phyloP scores from a whole-genome alignment of 139 green algal species.

The Tetradesmus obliquus region DNA sequence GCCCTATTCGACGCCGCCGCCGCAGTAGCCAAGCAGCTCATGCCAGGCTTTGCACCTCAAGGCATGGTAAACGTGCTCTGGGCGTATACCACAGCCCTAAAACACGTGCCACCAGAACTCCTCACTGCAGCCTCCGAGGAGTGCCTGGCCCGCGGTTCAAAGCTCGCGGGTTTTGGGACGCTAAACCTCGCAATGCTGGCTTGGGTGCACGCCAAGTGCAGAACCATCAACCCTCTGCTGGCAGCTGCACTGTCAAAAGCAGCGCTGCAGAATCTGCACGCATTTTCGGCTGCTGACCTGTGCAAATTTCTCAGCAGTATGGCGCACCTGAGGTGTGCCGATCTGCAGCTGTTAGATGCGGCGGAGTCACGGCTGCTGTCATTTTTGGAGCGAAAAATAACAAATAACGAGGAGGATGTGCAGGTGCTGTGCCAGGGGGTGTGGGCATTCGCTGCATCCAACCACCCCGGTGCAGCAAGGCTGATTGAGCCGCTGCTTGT shows the following conservation, averaged over 20 bases:
- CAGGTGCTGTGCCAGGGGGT: conserved; percentile 5
- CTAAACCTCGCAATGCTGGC: conserved; percentile 29
- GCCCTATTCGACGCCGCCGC: background rate
- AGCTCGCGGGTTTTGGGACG: conserved; percentile 1
- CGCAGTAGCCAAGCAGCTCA: background rate
- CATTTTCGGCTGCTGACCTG: background rate
- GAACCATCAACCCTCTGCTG: background rate
- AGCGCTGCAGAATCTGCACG: background rate
- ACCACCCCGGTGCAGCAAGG: background rate
- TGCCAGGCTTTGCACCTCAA: conserved; percentile 20
- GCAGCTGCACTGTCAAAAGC: background rate
- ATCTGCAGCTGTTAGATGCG: background rate
- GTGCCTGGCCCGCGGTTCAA: conserved; percentile 5
- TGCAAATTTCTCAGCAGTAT: background rate
- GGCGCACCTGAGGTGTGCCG: background rate
- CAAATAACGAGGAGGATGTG: background rate
- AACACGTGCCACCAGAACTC: background rate
- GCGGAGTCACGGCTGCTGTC: conserved; percentile 5
- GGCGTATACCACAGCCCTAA: background rate
- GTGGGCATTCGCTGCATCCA: conserved; percentile 3
- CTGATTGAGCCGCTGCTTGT: background rate
- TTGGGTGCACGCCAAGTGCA: background rate
- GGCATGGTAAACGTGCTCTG: conserved; percentile 26
- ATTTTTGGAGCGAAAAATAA: background rate
- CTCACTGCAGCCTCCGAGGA: conserved; percentile 3